A percentile compares a stretch with the other conserved stretches of the same genome.
Evolutionary conservation across 2,329 filamentous ascomycete genomes (phyloP).

Genomic region (Calonectria pauciramosa): DNA sequence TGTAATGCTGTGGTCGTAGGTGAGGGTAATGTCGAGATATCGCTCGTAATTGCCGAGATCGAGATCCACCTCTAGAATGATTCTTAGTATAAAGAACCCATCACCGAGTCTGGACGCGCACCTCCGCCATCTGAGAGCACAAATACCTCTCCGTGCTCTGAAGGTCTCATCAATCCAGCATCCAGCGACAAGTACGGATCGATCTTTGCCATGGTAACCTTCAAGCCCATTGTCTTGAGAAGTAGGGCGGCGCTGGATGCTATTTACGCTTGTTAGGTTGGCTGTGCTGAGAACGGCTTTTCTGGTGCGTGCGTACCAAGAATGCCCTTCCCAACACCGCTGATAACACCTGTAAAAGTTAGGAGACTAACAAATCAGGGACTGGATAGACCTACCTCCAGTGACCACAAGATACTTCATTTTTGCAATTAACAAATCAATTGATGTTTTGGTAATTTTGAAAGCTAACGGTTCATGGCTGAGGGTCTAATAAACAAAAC

Average conservation of each 20-base stretch:
- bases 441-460: not conserved
- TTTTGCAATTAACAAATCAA: not conserved
- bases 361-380: not conserved
- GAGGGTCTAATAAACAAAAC: no score
- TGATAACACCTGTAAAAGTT: not conserved
- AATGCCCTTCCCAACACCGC: slow-evolving; percentile 12
- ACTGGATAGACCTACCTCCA: not conserved
- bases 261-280: slow-evolving; percentile 2
- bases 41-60: slow-evolving; percentile 72
- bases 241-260: slow-evolving; percentile 71
- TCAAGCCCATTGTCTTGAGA: slow-evolving; percentile 84
- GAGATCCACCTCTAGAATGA: slow-evolving; percentile 57
- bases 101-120: not conserved
- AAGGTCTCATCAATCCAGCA: slow-evolving; percentile 47
- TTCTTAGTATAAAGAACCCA: not conserved
- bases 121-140: slow-evolving; percentile 79
- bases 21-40: slow-evolving; percentile 86
- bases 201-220: slow-evolving; percentile 70
- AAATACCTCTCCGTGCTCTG: slow-evolving; percentile 85
- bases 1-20: slow-evolving; percentile 93
- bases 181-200: slow-evolving; percentile 64
- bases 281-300: not conserved
- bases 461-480: not conserved
- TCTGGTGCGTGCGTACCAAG: not conserved
- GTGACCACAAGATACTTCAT: not conserved